These are phyloP conservation scores for Encephalitozoon intestinalis DNA, from an alignment of 371 early-diverging fungal genomes.

Conservation along the genomic window DNA sequence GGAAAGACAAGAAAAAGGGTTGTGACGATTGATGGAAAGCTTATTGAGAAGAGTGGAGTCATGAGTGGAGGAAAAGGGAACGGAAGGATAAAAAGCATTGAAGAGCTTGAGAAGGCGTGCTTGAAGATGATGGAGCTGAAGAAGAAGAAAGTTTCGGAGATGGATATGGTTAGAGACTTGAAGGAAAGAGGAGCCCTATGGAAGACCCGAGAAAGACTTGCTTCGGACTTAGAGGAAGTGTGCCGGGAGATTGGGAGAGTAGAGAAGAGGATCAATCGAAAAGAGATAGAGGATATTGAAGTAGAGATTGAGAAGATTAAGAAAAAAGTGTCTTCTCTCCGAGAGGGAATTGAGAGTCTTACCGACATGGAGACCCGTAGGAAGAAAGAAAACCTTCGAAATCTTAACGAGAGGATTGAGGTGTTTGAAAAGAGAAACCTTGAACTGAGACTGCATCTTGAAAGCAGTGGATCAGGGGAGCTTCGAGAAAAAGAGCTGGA, in stretches of 20 bases:
- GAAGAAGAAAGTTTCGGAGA: slow-evolving; percentile 1
- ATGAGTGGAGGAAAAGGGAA: slow-evolving; percentile 76
- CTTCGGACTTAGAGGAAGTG: not conserved
- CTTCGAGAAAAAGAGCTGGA: slow-evolving; percentile 17
- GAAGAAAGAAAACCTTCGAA: not conserved
- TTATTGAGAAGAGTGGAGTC: slow-evolving; percentile 87
- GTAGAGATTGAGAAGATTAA: not conserved
- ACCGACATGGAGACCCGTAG: not conserved
- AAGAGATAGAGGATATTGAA: not conserved
- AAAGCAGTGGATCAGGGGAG: not conserved
- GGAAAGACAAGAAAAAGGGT: slow-evolving; percentile 72
- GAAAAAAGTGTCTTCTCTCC: not conserved
- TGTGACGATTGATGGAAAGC: slow-evolving; percentile 84
- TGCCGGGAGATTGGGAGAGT: not conserved
- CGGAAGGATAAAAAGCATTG: slow-evolving; percentile 20
- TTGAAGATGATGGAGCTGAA: slow-evolving; percentile 16
- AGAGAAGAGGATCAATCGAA: not conserved
- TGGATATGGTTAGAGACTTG: not conserved
- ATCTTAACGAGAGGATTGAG: slow-evolving; percentile 41
- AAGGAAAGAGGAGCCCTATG: not conserved
- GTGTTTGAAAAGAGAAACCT: slow-evolving; percentile 45
- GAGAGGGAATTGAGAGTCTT: not conserved
- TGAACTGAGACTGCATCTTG: slow-evolving; percentile 35
- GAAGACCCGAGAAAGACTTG: not conserved
- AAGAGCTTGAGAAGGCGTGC: slow-evolving; percentile 30